Conservation (phyloP, 495 filamentous ascomycete genomes). For the Endocarpon pusillum region DNA sequence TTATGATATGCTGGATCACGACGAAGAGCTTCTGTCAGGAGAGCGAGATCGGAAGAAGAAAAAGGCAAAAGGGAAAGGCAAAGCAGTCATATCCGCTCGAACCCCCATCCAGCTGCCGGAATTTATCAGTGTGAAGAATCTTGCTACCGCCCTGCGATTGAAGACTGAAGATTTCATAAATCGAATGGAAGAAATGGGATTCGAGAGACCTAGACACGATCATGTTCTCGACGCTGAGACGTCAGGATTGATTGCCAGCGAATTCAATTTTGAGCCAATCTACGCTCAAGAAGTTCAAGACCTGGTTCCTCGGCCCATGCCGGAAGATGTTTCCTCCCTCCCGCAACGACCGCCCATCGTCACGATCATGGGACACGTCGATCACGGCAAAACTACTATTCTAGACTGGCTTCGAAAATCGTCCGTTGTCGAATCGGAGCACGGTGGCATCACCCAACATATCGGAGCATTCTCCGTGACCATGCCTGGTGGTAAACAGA, state of each 20-base stretch:
- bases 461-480: conserved; percentile 96
- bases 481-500: conserved; percentile 67
- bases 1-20: too few relatives aligned
- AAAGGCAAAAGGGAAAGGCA: conserved; percentile 23
- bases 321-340: conserved; percentile 51
- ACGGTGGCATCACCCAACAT: conserved; percentile 96
- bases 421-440: conserved; percentile 74
- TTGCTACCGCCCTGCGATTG: conserved; percentile 63
- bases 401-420: conserved; percentile 89
- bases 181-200: conserved; percentile 65
- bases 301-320: conserved; percentile 43
- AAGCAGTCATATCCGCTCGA: conserved; percentile 21
- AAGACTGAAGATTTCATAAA: conserved; percentile 51
- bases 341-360: conserved; percentile 80
- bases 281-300: conserved; percentile 56
- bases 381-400: conserved; percentile 96
- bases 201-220: conserved; percentile 60
- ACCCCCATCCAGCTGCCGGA: conserved; percentile 69
- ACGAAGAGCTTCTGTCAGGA: too few relatives aligned
- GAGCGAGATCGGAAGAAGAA: too few relatives aligned
- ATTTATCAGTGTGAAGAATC: conserved; percentile 71
- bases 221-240: conserved; percentile 81
- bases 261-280: conserved; percentile 85
- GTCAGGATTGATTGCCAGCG: conserved; percentile 75
- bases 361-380: conserved; percentile 99